Base-by-base conservation (phyloP, 164 flowering plant genomes). In the Piper longum region DNA sequence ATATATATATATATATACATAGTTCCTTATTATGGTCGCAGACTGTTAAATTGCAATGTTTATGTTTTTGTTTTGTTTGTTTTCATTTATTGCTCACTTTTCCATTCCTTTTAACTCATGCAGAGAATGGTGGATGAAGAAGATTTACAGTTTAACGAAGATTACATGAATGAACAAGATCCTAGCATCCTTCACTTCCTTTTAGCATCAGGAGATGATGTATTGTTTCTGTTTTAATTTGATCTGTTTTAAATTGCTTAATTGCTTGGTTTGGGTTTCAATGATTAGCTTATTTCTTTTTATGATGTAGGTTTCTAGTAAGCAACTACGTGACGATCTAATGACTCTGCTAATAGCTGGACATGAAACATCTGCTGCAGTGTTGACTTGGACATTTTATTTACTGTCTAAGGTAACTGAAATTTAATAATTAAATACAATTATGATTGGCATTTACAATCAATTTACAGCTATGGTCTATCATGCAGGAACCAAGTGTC, bases 311-410 rank as follows among this genome's bases (percentile, higher is more conserved):
- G 96, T 92, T 59, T 84, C 98, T 16, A 89, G 98, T 78, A 93
- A 93, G 82, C 98, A 93, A 79, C 88, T 93, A 44, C 96, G 98
- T 70, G 98, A 93, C 80, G 98, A 93, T 68, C 74, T 93, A 72
- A 93, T 93, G 98, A 93, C 98, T 64, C 68, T 93, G 87, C 96
- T 93, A 54, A 93, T 93, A 68, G 98, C 98, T 67, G 98, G 98
- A 62, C 98, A 93, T 74, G 97, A 93, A 82, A 93, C 98, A 62
- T 85, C 98, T 55, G 98, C 98, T 63, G 96, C 98, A 62, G 98
- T 92, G 43, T 73, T 92, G 67, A 89, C 96, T 43, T 89, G 96
- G 98, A 89, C 96, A 7, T 92, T 92, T 72, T 87, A 87, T 78
- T 93, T 86, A 72, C 86, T 92, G 60, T 76, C 93, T 45, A 75